Evolutionary conservation across 495 filamentous ascomycete genomes (phyloP).

Genomic region (Hypoxylon subgilvum): DNA sequence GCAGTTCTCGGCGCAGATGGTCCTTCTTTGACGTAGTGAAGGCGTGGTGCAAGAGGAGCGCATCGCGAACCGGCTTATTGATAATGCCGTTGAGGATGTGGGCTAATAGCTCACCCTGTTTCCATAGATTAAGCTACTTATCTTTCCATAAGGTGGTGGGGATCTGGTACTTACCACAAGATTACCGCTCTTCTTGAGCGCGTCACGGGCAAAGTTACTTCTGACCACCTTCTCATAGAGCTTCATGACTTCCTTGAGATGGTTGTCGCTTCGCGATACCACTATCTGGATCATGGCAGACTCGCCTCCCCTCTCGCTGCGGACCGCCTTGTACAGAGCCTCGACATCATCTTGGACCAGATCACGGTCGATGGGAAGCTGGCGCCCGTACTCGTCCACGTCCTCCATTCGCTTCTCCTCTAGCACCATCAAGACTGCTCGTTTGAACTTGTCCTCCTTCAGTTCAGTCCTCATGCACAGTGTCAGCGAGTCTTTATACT

Average conservation of each 20-base stretch:
- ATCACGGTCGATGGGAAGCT: slow-evolving; percentile 50
- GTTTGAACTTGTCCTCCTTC: slow-evolving; percentile 92
- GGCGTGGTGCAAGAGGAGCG: slow-evolving; percentile 91
- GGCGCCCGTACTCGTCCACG: slow-evolving; percentile 54
- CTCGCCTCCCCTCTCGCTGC: slow-evolving; percentile 81
- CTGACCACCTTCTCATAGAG: slow-evolving; percentile 72
- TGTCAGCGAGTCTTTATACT: slow-evolving; percentile 81
- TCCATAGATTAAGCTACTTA: slow-evolving; percentile 13
- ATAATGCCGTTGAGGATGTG: slow-evolving; percentile 97
- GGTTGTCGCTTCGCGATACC: slow-evolving; percentile 75
- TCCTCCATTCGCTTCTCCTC: slow-evolving; percentile 86
- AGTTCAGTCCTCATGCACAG: slow-evolving; percentile 90
- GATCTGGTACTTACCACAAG: slow-evolving; percentile 72
- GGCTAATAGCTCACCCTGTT: slow-evolving; percentile 94
- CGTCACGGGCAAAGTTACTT: slow-evolving; percentile 83
- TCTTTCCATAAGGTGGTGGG: slow-evolving; percentile 2
- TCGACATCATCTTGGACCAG: slow-evolving; percentile 74
- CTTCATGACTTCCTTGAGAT: slow-evolving; percentile 78
- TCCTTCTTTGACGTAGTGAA: slow-evolving; percentile 68
- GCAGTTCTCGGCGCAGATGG: slow-evolving; percentile 75
- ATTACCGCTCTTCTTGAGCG: slow-evolving; percentile 86
- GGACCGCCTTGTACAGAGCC: slow-evolving; percentile 71
- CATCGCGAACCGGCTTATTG: slow-evolving; percentile 92
- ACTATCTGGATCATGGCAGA: slow-evolving; percentile 88
- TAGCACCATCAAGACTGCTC: slow-evolving; percentile 82